Evolutionary conservation across 2,329 filamentous ascomycete species (phyloP), one percentile per base, ranked within the genome.

Genomic region (Sporothrix protearum): DNA sequence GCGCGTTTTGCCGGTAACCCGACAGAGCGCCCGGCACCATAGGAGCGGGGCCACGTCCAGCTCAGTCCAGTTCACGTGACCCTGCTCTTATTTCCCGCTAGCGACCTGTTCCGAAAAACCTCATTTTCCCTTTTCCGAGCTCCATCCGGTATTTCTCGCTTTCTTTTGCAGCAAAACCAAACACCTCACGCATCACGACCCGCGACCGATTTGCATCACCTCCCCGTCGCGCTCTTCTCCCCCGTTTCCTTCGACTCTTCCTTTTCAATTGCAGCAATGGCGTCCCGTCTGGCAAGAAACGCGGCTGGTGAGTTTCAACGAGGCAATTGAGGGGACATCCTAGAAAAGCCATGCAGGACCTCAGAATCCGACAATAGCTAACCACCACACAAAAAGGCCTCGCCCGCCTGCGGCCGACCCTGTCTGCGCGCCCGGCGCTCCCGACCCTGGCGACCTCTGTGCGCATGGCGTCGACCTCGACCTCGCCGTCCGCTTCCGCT

Each of bases 261-360:
- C 66, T 82, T 47, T 84, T 82, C 84, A 83, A 86, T 85, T 82
- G 83, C 88, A 92, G 92, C 87, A 92, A 98, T 98, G 95, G 95
- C 95, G 88, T 97, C 93, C 85, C 93, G 94, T 88, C 89, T 98
- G 87, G 93, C 91, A 89, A 94, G 92, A 89, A 94, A 90, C 88
- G 93, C 94, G 86, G 86, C 95, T 85, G 92, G 95, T 98, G 90
- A 83, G 93, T 69, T 42, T 28, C 10, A n/a, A 51, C 19, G 75
- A 42, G 16, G n/a, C 45, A 25, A 69, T 68, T 64, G 70, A 53
- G 19, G 39, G 53, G 53, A 45, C 36, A 19, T 22, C 42, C n/a
- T n/a, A n/a, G n/a, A n/a, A n/a, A n/a, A n/a, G n/a, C n/a, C n/a
- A n/a, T n/a, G n/a, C n/a, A n/a, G n/a, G 59, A 57, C 19, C 19